These are phyloP conservation scores for Craterostigma plantagineum DNA, from an alignment of 257 asterid genomes.

Conservation along the genomic window DNA sequence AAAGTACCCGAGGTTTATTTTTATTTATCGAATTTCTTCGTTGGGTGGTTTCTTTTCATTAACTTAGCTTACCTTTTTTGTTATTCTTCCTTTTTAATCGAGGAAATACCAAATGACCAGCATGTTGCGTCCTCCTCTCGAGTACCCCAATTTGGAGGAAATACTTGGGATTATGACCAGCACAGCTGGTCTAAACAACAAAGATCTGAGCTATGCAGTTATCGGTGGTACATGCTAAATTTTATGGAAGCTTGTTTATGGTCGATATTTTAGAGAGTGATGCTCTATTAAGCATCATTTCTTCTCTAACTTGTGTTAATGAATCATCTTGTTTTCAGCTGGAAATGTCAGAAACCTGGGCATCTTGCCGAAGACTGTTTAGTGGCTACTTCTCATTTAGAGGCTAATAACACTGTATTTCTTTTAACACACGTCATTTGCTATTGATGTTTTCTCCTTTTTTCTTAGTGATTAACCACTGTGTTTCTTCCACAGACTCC, in stretches of 20 bases:
- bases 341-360: constrained; percentile 83
- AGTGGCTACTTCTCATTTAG: constrained; percentile 24
- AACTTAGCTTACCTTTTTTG: constrained; percentile 6
- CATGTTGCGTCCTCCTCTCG: constrained; percentile 17
- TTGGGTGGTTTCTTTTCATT: constrained; percentile 6
- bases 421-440: not conserved
- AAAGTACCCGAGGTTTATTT: constrained; percentile 42
- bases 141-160: constrained; percentile 54
- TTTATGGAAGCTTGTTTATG: constrained; percentile 3
- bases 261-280: not conserved
- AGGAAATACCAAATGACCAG: constrained; percentile 22
- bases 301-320: not conserved
- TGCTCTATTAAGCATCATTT: not conserved
- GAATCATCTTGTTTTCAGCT: constrained; percentile 27
- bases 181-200: constrained; percentile 69
- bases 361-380: constrained; percentile 88
- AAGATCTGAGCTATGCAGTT: constrained; percentile 53
- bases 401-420: constrained; percentile 15
- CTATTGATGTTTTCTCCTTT: constrained; percentile 1
- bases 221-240: constrained; percentile 38
- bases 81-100: constrained; percentile 4
- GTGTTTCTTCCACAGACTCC: constrained; percentile 22
- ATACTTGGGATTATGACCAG: constrained; percentile 58
- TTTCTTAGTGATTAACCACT: not conserved
- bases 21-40: no score